These are phyloP conservation scores for Colletotrichum horii DNA, from an alignment of 2,329 filamentous ascomycete genomes.

Conservation along the genomic window DNA sequence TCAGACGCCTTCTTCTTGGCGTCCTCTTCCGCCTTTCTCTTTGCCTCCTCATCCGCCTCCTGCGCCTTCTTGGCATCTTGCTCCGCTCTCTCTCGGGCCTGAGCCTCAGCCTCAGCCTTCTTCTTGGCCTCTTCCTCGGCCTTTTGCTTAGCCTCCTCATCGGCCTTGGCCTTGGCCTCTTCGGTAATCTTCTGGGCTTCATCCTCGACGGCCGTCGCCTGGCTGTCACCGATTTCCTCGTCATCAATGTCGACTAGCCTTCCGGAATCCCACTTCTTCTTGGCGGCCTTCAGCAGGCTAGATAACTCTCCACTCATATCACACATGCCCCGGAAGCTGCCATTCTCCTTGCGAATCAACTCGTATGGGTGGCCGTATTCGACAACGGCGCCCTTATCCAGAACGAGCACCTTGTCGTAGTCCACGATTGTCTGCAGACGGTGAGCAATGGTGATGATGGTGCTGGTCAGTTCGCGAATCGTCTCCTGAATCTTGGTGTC, in stretches of 20 bases:
- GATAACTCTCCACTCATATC: conserved; percentile 67
- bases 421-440: conserved; percentile 96
- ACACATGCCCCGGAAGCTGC: conserved; percentile 69
- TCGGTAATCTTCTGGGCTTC: background rate
- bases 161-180: background rate
- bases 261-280: conserved; percentile 54
- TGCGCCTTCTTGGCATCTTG: conserved; percentile 6
- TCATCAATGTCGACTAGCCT: conserved; percentile 38
- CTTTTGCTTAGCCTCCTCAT: conserved; percentile 5
- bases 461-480: conserved; percentile 90
- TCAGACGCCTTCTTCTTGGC: background rate
- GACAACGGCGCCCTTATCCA: conserved; percentile 86
- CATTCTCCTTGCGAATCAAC: conserved; percentile 73
- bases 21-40: conserved; percentile 9
- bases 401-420: conserved; percentile 94
- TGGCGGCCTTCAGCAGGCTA: conserved; percentile 55
- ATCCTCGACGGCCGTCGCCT: background rate
- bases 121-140: background rate
- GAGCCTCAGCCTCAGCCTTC: background rate
- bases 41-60: conserved; percentile 1
- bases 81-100: conserved; percentile 3
- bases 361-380: conserved; percentile 93
- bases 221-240: background rate
- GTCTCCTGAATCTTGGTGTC: conserved; percentile 97
- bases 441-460: conserved; percentile 96